A percentile compares a stretch with the other conserved stretches of the same genome.
These are phyloP conservation scores for Aurifilum marmelostoma DNA, from an alignment of 2,329 filamentous ascomycete species.

Conservation along the genomic window DNA sequence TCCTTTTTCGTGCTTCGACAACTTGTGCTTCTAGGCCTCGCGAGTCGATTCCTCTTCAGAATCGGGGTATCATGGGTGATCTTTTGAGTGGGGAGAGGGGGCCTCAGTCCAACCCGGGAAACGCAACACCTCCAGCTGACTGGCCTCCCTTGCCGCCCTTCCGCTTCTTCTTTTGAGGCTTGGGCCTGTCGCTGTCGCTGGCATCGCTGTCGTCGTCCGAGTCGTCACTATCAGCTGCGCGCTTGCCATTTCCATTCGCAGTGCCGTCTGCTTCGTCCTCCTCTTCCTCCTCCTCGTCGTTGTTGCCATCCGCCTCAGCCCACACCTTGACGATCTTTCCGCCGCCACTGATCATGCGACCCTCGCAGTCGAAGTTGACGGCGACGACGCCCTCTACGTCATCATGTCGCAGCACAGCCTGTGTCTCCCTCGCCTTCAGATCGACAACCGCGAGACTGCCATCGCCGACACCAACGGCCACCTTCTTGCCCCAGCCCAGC, in stretches of 20 bases:
- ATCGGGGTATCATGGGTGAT: conserved; percentile 28
- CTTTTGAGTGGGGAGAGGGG: not conserved
- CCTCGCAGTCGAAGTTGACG: conserved; percentile 81
- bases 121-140: conserved; percentile 28
- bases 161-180: conserved; percentile 46
- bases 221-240: conserved; percentile 51
- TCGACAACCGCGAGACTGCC: conserved; percentile 78
- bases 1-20: not conserved
- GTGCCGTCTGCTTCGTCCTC: conserved; percentile 50
- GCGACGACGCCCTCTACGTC: conserved; percentile 84
- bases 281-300: conserved; percentile 52
- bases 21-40: not conserved
- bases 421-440: conserved; percentile 72
- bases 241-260: conserved; percentile 47
- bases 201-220: conserved; percentile 51
- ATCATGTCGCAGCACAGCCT: conserved; percentile 73
- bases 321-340: conserved; percentile 88
- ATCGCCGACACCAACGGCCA: conserved; percentile 81
- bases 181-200: conserved; percentile 47
- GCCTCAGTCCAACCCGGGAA: conserved; percentile 27
- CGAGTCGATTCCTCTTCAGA: not conserved
- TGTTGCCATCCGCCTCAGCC: conserved; percentile 65
- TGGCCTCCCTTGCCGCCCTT: conserved; percentile 45
- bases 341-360: conserved; percentile 87
- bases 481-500: conserved; percentile 69